Evolutionary conservation across 169 alveolate genomes (phyloP).

Genomic region (Cryptosporidium bovis): DNA sequence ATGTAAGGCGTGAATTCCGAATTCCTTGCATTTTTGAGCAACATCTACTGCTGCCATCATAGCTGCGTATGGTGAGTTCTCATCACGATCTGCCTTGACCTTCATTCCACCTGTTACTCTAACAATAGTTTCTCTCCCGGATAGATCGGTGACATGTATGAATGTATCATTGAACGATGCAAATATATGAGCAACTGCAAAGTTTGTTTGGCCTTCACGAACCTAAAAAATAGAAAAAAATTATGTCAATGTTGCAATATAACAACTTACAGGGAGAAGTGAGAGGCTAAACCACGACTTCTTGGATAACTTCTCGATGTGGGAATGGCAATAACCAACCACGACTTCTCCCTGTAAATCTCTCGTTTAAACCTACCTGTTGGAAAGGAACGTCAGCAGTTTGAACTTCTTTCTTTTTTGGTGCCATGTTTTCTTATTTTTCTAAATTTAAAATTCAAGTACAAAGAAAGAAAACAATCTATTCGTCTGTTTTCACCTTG

Average conservation of each 20-base stretch:
- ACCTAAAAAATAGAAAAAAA: slow-evolving; percentile 71
- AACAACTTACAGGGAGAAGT: not conserved
- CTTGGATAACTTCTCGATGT: not conserved
- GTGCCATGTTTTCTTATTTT: slow-evolving; percentile 28
- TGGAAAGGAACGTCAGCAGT: slow-evolving; percentile 74
- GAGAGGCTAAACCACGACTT: not conserved
- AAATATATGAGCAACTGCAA: slow-evolving; percentile 99
- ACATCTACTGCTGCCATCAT: slow-evolving; percentile 99
- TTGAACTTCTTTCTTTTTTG: slow-evolving; percentile 70
- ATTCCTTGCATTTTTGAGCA: slow-evolving; percentile 95
- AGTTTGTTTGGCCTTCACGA: slow-evolving; percentile 93
- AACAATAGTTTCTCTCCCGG: slow-evolving; percentile 99
- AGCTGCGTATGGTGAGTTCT: slow-evolving; percentile 99
- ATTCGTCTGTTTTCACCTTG: not conserved
- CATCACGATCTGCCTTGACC: slow-evolving; percentile 99
- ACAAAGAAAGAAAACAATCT: not conserved
- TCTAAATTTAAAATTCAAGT: not conserved
- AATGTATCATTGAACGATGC: slow-evolving; percentile 99
- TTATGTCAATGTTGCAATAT: not conserved
- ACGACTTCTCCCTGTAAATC: not conserved
- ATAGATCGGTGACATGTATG: slow-evolving; percentile 99
- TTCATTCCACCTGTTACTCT: slow-evolving; percentile 99
- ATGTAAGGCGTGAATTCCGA: slow-evolving; percentile 98
- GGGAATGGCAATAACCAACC: not conserved
- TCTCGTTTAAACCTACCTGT: slow-evolving; percentile 51